Evolutionary conservation across 306 rosid species (phyloP), one percentile per base, ranked within the genome.

Genomic region (Glycine tomentella): DNA sequence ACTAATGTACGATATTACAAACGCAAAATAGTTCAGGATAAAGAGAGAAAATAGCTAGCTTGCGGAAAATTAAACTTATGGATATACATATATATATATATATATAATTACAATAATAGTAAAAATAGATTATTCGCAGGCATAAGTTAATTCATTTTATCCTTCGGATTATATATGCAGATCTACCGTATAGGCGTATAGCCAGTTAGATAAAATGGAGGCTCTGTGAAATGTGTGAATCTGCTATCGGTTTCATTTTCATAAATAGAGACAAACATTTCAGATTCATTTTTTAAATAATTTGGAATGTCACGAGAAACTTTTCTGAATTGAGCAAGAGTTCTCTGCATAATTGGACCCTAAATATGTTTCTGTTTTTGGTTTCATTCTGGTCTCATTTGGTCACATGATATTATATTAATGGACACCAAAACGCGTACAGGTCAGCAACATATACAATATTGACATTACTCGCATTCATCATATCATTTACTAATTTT

Each of bases 241-340:
- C 65, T 69, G 63, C 40, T 57, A 52, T 38, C 42, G 59, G 34
- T 81, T 84, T 82, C 89, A 82, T 78, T 67, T 83, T 84, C 85
- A 67, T 68, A 71, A n/a, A 57, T 49, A 42, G 55, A 49, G 88
- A 87, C 86, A 87, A 79, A 76, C 63, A 81, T n/a, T 73, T 58
- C 8, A 38, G 64, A 79, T 69, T 63, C 70, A 76, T 68, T 74
- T 83, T 64, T 25, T 3, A 81, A 84, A 82, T 86, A 73, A 80
- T 56, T 84, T 82, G 87, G 84, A 86, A 87, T 87, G 94, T 90
- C 97, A 92, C 93, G 94, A 88, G 94, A 90, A 84, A 78, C 82
- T 81, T 86, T 87, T 89, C 90, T 89, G 82, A 85, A 82, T 84
- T 80, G 64, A 84, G 83, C 78, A 81, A 65, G 50, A 84, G 82